phyloP scores from a whole-genome alignment of 2,329 filamentous ascomycete genomes.

The Monosporascus sp. region DNA sequence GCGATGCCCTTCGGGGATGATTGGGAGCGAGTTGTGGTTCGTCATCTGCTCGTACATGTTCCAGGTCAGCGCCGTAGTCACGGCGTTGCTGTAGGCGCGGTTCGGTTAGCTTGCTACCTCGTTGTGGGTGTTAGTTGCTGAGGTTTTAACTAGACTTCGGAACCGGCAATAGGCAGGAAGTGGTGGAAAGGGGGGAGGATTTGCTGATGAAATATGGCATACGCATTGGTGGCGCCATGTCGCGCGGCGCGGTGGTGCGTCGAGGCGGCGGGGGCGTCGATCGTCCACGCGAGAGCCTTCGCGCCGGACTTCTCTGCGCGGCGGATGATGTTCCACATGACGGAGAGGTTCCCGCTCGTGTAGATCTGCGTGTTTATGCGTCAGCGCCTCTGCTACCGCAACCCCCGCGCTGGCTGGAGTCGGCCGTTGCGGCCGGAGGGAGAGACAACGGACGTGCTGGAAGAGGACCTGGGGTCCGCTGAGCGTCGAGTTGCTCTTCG shows the following conservation, averaged over 20 bases:
- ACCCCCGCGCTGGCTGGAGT: too few relatives aligned
- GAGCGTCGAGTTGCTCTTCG: conserved; percentile 23
- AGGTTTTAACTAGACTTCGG: too few relatives aligned
- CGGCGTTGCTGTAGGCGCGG: neutral
- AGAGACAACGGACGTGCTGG: conserved; percentile 23
- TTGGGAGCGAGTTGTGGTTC: neutral
- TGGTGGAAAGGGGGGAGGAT: neutral
- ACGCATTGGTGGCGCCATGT: conserved; percentile 6
- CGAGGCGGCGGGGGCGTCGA: conserved; percentile 11
- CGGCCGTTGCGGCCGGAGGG: neutral
- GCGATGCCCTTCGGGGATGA: conserved; percentile 8
- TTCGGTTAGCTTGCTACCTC: neutral
- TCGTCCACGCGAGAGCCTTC: conserved; percentile 14
- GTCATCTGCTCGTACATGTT: neutral
- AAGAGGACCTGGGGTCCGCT: conserved; percentile 28
- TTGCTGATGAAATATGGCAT: neutral
- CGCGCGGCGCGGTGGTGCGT: conserved; percentile 6
- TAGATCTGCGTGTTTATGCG: conserved; percentile 20
- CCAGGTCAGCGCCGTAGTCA: conserved; percentile 6
- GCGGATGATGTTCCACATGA: conserved; percentile 5
- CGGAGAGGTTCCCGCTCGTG: conserved; percentile 6
- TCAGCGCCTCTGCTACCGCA: too few relatives aligned
- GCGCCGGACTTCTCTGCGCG: conserved; percentile 10
- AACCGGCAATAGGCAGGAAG: too few relatives aligned
- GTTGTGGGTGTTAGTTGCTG: too few relatives aligned